Evolutionary conservation across 2,329 filamentous ascomycete genomes (phyloP).

Genomic region (Aureobasidium sp.): DNA sequence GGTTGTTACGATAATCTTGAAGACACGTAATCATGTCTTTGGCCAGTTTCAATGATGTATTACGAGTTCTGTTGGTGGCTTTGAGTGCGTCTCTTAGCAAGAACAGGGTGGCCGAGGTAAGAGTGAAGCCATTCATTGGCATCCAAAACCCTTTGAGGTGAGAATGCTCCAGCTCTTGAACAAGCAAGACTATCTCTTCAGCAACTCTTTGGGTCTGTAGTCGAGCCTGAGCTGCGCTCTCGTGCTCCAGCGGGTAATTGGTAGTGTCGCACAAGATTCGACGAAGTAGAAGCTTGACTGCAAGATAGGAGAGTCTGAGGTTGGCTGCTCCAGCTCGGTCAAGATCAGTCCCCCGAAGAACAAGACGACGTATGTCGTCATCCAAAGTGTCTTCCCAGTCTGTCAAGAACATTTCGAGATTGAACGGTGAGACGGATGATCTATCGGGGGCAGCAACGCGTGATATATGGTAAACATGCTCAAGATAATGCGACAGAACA

Average conservation of each 20-base stretch:
- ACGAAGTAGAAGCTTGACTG: constrained; percentile 31
- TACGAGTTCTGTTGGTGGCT: not conserved
- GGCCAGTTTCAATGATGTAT: not conserved
- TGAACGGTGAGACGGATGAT: not conserved
- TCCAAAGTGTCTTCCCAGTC: not conserved
- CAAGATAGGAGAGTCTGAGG: constrained; percentile 36
- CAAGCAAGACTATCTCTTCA: not conserved
- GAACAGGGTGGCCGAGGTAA: not conserved
- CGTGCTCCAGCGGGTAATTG: not conserved
- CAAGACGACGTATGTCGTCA: not conserved
- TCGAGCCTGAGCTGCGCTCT: not conserved
- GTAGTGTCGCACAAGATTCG: not conserved
- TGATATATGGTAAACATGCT: not conserved
- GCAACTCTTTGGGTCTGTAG: not conserved
- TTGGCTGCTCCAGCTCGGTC: constrained; percentile 27
- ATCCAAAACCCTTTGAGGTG: not conserved
- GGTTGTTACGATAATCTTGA: not conserved
- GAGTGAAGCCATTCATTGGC: not conserved
- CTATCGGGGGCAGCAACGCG: not conserved
- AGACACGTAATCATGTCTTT: not conserved
- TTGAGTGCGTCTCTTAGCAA: not conserved
- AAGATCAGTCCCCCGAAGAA: not conserved
- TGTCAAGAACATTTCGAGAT: not conserved
- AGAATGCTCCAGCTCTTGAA: not conserved
- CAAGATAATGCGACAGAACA: not conserved